Conservation (phyloP, 306 rosid species). For the Medicago truncatula region DNA sequence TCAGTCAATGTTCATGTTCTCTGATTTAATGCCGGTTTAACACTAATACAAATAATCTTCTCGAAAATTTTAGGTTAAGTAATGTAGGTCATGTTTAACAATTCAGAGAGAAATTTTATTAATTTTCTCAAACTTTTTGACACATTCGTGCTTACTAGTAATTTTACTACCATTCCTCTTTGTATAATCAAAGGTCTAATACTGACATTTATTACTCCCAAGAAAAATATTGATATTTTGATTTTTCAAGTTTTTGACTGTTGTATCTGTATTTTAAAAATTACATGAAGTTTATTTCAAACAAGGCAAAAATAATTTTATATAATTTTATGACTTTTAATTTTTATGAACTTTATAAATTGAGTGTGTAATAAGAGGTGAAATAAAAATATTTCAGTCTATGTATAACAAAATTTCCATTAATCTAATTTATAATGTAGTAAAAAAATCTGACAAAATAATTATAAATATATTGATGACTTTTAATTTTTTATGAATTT, state of each 20-base stretch:
- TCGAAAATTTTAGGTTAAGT: not conserved
- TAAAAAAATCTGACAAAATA: too few relatives aligned
- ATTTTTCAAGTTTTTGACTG: not conserved
- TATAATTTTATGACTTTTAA: too few relatives aligned
- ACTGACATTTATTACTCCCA: not conserved
- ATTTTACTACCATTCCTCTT: not conserved
- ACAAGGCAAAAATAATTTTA: not conserved
- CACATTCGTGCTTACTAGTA: not conserved
- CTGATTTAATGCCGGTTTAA: slow-evolving; percentile 3
- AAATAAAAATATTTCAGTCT: too few relatives aligned
- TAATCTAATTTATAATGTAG: too few relatives aligned
- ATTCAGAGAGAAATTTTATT: not conserved
- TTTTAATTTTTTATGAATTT: too few relatives aligned
- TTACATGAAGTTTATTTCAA: not conserved
- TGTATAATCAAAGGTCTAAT: not conserved
- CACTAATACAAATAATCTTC: not conserved
- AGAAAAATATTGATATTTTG: not conserved
- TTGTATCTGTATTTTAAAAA: too few relatives aligned
- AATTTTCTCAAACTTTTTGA: not conserved
- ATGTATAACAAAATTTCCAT: too few relatives aligned
- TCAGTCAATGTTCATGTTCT: slow-evolving; percentile 15
- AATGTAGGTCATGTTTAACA: not conserved
- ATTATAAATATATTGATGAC: too few relatives aligned
- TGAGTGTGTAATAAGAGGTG: too few relatives aligned
- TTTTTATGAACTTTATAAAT: too few relatives aligned